phyloP scores from a whole-genome alignment of 2,329 filamentous ascomycete genomes.

The Colletotrichum sp. region DNA sequence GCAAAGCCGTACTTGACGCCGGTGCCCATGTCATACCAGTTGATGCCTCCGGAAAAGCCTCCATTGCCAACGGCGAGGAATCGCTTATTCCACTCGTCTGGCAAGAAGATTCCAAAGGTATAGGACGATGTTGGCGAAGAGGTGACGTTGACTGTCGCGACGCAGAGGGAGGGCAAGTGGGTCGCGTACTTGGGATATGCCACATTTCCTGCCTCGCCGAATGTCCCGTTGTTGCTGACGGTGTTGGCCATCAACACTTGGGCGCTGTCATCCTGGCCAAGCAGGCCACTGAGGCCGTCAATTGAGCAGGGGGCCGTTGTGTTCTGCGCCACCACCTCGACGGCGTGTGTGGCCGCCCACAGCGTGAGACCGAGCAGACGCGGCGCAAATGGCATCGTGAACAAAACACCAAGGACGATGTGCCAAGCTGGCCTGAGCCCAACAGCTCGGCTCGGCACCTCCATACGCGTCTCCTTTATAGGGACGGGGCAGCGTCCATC shows the following conservation, averaged over 20 bases:
- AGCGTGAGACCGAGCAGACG: neutral
- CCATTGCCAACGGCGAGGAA: conserved; percentile 38
- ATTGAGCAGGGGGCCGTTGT: neutral
- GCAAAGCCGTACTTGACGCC: conserved; percentile 49
- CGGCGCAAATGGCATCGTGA: neutral
- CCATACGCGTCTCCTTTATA: neutral
- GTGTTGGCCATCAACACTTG: neutral
- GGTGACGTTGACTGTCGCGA: conserved; percentile 32
- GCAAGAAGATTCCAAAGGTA: conserved; percentile 37
- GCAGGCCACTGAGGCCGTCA: neutral
- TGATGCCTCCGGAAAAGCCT: conserved; percentile 20
- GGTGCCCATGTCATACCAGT: conserved; percentile 9
- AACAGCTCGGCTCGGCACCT: neutral
- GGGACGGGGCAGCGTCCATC: neutral
- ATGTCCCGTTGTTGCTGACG: conserved; percentile 8
- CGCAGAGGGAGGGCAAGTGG: conserved; percentile 35
- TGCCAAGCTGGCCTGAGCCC: neutral
- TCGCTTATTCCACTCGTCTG: conserved; percentile 32
- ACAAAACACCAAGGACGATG: neutral
- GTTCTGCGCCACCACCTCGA: neutral
- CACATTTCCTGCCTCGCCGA: conserved; percentile 27
- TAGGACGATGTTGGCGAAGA: conserved; percentile 27
- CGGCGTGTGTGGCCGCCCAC: neutral
- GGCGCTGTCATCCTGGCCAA: neutral
- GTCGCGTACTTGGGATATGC: conserved; percentile 31